A percentile compares a stretch with the other conserved stretches of the same genome.
These are phyloP conservation scores for Pichia insulana DNA, from an alignment of 805 yeast species.

Conservation along the genomic window DNA sequence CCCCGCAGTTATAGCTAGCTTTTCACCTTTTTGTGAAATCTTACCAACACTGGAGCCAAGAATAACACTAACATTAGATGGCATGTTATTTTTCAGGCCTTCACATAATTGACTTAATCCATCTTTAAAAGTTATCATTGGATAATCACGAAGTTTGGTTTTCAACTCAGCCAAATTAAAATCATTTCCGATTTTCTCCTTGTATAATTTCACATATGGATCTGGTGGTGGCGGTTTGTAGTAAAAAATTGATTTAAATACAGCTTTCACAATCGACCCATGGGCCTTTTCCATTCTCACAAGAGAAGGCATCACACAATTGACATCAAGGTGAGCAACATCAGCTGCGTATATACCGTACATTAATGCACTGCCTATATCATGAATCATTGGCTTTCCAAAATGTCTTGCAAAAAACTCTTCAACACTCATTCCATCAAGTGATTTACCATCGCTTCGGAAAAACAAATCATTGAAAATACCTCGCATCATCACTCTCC, in stretches of 20 bases:
- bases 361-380: constrained; percentile 69
- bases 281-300: constrained; percentile 48
- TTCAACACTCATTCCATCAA: constrained; percentile 29
- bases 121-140: constrained; percentile 47
- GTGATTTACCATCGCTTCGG: background rate
- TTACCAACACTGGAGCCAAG: constrained; percentile 23
- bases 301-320: constrained; percentile 47
- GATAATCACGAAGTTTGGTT: constrained; percentile 38
- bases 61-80: constrained; percentile 34
- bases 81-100: constrained; percentile 32
- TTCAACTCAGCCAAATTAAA: constrained; percentile 33
- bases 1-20: constrained; percentile 14
- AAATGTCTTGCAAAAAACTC: constrained; percentile 62
- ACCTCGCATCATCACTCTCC: constrained; percentile 8
- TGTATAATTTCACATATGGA: constrained; percentile 9
- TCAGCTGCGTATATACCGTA: constrained; percentile 95
- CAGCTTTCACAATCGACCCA: constrained; percentile 49
- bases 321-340: constrained; percentile 52
- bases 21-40: constrained; percentile 10
- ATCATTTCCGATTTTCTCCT: constrained; percentile 7
- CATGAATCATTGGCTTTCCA: constrained; percentile 43
- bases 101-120: constrained; percentile 52
- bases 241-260: constrained; percentile 7
- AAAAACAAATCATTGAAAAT: constrained; percentile 5
- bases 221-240: constrained; percentile 5